Evolutionary conservation across 2,329 filamentous ascomycete species (phyloP).

Genomic region (Elsinoe arachidis): DNA sequence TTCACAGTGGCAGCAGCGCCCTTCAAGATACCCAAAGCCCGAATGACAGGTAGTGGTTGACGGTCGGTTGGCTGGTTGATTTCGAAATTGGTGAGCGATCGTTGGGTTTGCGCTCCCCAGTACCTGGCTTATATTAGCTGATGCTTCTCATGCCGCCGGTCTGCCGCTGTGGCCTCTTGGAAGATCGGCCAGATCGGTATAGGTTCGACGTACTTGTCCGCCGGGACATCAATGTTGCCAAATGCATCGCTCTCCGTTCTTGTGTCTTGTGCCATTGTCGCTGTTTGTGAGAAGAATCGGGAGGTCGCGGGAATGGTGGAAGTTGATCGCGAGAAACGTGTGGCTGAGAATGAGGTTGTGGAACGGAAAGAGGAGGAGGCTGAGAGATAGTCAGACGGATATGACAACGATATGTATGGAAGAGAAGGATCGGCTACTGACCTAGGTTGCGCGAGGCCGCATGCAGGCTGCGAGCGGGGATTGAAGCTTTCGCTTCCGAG

Average conservation of each 20-base stretch:
- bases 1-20: slow-evolving; percentile 93
- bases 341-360: background rate
- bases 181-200: too few species aligned
- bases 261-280: slow-evolving; percentile 36
- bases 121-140: slow-evolving; percentile 41
- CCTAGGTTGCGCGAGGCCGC: background rate
- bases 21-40: slow-evolving; percentile 95
- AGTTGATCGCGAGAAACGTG: background rate
- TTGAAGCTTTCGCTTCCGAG: slow-evolving; percentile 13
- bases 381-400: background rate
- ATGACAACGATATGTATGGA: background rate
- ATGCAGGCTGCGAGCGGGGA: slow-evolving; percentile 11
- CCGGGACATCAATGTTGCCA: slow-evolving; percentile 85
- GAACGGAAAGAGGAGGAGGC: background rate
- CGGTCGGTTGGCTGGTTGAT: slow-evolving; percentile 99
- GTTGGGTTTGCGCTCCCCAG: slow-evolving; percentile 97
- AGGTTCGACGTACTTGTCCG: slow-evolving; percentile 52
- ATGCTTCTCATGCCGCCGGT: background rate
- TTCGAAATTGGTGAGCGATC: slow-evolving; percentile 93
- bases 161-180: background rate
- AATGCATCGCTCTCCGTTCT: slow-evolving; percentile 95
- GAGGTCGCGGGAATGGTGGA: background rate
- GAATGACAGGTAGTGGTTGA: slow-evolving; percentile 87
- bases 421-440: slow-evolving; percentile 5
- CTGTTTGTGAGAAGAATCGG: slow-evolving; percentile 6